A percentile compares a stretch with the other conserved stretches of the same genome.
phyloP scores from a whole-genome alignment of 2,329 filamentous ascomycete genomes.

The Claviceps humidiphila region DNA sequence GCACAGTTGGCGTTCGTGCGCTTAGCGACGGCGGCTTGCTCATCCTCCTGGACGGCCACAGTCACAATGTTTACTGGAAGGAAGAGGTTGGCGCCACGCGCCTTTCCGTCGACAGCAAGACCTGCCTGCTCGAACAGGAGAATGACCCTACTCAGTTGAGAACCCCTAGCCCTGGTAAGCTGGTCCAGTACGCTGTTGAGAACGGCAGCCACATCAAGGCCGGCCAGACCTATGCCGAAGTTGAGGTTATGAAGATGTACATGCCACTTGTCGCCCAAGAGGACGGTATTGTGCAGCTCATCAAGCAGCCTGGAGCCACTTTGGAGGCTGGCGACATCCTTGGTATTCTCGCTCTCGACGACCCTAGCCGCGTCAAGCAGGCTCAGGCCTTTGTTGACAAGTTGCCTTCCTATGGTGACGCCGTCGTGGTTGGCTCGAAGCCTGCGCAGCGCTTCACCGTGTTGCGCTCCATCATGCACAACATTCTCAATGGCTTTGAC shows the following conservation, averaged over 20 bases:
- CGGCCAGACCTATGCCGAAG: slow-evolving; percentile 87
- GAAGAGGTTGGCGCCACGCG: slow-evolving; percentile 94
- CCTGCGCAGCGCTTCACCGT: slow-evolving; percentile 76
- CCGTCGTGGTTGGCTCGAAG: slow-evolving; percentile 81
- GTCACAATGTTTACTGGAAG: slow-evolving; percentile 99
- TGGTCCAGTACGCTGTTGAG: slow-evolving; percentile 95
- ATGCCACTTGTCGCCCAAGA: slow-evolving; percentile 95
- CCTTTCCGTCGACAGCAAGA: slow-evolving; percentile 94
- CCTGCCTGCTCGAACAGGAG: slow-evolving; percentile 93
- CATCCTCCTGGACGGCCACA: slow-evolving; percentile 78
- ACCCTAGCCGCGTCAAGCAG: slow-evolving; percentile 92
- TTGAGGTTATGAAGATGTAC: slow-evolving; percentile 99
- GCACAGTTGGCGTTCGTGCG: slow-evolving; percentile 80
- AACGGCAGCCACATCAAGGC: slow-evolving; percentile 88
- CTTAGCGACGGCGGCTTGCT: slow-evolving; percentile 89
- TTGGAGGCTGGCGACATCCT: slow-evolving; percentile 96
- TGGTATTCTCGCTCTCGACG: slow-evolving; percentile 90
- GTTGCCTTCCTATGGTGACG: slow-evolving; percentile 73
- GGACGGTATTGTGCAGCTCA: slow-evolving; percentile 91
- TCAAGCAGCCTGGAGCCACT: slow-evolving; percentile 97
- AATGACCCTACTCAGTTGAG: slow-evolving; percentile 96
- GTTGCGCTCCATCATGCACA: slow-evolving; percentile 62
- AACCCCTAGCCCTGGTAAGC: slow-evolving; percentile 88
- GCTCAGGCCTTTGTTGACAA: slow-evolving; percentile 87
- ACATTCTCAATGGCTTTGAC: slow-evolving; percentile 88